These are phyloP conservation scores for Eragrostis nindensis DNA, from an alignment of 176 grass and related monocot species.

Conservation along the genomic window DNA sequence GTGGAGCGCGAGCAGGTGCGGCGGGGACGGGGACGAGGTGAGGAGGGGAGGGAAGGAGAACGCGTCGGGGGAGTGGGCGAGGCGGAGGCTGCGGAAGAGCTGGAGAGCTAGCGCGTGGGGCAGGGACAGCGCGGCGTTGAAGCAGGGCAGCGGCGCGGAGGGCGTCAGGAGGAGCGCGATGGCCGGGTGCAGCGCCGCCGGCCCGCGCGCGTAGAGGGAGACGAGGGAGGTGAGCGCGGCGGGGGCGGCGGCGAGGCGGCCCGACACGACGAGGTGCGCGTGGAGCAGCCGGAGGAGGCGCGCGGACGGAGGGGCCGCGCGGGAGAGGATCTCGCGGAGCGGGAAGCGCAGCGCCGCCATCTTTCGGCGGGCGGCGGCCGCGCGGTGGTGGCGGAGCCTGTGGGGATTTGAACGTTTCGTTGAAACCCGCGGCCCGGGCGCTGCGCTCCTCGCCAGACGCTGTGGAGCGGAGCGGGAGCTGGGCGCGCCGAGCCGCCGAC, in stretches of 20 bases:
- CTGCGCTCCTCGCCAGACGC: too few relatives aligned
- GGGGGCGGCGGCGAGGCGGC: conserved; percentile 40
- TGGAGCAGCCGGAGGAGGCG: conserved; percentile 49
- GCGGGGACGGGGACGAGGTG: conserved; percentile 18
- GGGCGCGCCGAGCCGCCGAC: too few relatives aligned
- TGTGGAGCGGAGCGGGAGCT: too few relatives aligned
- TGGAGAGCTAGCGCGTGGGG: conserved; percentile 54
- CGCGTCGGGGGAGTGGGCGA: conserved; percentile 48
- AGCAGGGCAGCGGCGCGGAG: conserved; percentile 50
- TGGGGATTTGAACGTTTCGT: not conserved
- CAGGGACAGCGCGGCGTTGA: conserved; percentile 60
- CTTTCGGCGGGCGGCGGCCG: not conserved
- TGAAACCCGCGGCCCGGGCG: too few relatives aligned
- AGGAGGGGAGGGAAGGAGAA: conserved; percentile 49
- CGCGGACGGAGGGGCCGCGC: not conserved
- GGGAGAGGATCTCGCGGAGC: conserved; percentile 39
- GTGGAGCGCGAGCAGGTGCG: conserved; percentile 50
- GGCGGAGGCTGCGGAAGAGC: conserved; percentile 49
- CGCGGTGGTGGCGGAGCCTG: not conserved
- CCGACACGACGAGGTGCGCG: conserved; percentile 54
- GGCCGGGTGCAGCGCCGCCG: conserved; percentile 27
- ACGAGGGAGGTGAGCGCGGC: conserved; percentile 50
- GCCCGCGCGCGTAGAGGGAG: conserved; percentile 51
- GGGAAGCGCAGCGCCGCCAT: conserved; percentile 45
- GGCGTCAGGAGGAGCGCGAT: conserved; percentile 38